Evolutionary conservation across 495 filamentous ascomycete species (phyloP).

Genomic region (Neurospora tetraspora): DNA sequence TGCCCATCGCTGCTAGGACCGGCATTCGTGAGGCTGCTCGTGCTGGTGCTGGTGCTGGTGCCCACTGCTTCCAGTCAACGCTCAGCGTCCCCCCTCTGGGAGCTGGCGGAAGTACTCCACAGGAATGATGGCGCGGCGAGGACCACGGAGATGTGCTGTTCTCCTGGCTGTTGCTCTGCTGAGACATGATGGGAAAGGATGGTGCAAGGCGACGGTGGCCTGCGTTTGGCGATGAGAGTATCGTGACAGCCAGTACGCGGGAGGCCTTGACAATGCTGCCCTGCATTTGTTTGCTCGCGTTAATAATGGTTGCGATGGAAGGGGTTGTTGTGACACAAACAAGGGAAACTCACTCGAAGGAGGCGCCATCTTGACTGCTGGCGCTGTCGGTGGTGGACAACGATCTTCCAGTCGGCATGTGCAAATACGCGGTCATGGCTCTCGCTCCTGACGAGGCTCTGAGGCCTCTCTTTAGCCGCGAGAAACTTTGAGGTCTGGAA

Average conservation of each 20-base stretch:
- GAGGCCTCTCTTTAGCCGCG: neutral
- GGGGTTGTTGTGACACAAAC: neutral
- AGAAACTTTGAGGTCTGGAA: neutral
- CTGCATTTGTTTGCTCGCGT: neutral
- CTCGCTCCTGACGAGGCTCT: neutral
- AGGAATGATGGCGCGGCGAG: neutral
- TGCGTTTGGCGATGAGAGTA: neutral
- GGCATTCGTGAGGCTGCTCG: neutral
- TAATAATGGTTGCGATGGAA: neutral
- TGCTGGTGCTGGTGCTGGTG: neutral
- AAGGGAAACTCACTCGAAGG: neutral
- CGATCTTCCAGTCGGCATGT: neutral
- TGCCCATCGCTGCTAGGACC: conserved; percentile 2
- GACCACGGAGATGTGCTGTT: conserved; percentile 2
- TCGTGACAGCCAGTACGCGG: no score
- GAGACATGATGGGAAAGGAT: conserved; percentile 37
- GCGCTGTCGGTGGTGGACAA: neutral
- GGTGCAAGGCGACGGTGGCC: conserved; percentile 10
- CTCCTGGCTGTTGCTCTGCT: conserved; percentile 24
- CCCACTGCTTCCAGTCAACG: neutral
- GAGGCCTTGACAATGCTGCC: neutral
- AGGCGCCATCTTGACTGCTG: neutral
- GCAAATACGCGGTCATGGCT: neutral
- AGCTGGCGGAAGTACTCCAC: neutral
- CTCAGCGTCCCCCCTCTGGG: neutral